phyloP scores from a whole-genome alignment of 2,329 filamentous ascomycete genomes.

The Talaromyces sp. region DNA sequence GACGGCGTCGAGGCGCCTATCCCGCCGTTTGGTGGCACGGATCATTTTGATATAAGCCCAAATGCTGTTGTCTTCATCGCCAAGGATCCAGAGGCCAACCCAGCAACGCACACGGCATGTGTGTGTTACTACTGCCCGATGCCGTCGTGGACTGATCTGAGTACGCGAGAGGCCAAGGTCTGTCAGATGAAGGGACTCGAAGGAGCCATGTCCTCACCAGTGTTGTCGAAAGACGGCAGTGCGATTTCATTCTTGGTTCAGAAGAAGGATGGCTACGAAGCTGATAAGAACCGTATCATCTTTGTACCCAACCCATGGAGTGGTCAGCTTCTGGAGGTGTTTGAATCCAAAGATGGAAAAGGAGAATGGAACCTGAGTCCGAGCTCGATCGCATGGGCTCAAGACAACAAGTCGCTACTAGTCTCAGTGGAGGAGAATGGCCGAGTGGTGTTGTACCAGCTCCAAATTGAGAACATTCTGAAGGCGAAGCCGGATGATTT shows the following conservation, averaged over 20 bases:
- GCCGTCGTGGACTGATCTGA: conserved; percentile 36
- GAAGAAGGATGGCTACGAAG: conserved; percentile 42
- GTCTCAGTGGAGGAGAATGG: conserved; percentile 39
- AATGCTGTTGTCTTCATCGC: conserved; percentile 43
- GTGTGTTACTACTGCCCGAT: conserved; percentile 42
- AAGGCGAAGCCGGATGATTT: conserved; percentile 25
- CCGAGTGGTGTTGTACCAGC: conserved; percentile 38
- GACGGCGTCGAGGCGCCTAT: conserved; percentile 43
- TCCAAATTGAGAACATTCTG: conserved; percentile 26
- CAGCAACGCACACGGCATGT: conserved; percentile 43
- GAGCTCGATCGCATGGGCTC: conserved; percentile 34
- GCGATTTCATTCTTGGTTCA: conserved; percentile 41
- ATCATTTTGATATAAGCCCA: conserved; percentile 43
- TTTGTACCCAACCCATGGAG: conserved; percentile 39
- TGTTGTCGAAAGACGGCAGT: conserved; percentile 40
- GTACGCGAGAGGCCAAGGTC: conserved; percentile 23
- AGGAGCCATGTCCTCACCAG: conserved; percentile 42
- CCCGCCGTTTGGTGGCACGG: conserved; percentile 43
- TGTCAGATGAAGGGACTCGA: conserved; percentile 30
- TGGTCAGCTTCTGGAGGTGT: conserved; percentile 34
- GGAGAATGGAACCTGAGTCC: conserved; percentile 41
- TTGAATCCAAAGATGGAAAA: conserved; percentile 31
- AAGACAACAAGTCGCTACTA: conserved; percentile 37
- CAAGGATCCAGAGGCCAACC: conserved; percentile 41
- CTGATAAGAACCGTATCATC: conserved; percentile 42